These are phyloP conservation scores for Suillus hirtellus DNA, from an alignment of 768 basidiomycete species.

Conservation along the genomic window DNA sequence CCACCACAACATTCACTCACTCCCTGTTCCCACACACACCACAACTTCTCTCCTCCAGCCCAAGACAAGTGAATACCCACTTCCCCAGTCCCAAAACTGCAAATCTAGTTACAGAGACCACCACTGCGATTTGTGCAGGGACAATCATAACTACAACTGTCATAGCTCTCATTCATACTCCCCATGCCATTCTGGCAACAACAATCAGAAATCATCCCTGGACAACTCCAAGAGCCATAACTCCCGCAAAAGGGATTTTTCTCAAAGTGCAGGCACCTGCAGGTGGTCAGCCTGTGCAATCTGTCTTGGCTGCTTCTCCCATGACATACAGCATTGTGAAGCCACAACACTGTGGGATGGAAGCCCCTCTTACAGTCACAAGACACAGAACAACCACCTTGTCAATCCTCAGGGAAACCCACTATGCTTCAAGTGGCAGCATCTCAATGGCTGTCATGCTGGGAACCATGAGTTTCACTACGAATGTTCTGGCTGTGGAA, in stretches of 20 bases:
- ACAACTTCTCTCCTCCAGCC: no score
- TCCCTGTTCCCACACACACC: no score
- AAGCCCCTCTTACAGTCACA: no score
- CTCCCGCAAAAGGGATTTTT: neutral
- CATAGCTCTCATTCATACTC: neutral
- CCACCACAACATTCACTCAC: no score
- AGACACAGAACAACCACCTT: constrained; percentile 17
- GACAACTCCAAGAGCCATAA: neutral
- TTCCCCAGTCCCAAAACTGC: neutral
- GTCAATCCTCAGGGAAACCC: constrained; percentile 20
- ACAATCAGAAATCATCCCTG: no score
- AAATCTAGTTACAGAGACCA: neutral
- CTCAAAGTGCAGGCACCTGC: neutral
- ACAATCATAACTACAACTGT: no score
- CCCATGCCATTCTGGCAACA: neutral
- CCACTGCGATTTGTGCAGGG: neutral
- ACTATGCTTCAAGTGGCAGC: constrained; percentile 40
- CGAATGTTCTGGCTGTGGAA: constrained; percentile 45
- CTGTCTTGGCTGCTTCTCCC: constrained; percentile 33
- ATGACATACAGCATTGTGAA: constrained; percentile 27
- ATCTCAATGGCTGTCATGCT: constrained; percentile 22
- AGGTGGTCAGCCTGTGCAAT: constrained; percentile 26
- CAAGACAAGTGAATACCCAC: neutral
- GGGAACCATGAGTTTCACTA: no score
- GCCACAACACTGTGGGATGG: constrained; percentile 25